Evolutionary conservation across 2,329 filamentous ascomycete species (phyloP).

Genomic region (Cladosporium sp.): DNA sequence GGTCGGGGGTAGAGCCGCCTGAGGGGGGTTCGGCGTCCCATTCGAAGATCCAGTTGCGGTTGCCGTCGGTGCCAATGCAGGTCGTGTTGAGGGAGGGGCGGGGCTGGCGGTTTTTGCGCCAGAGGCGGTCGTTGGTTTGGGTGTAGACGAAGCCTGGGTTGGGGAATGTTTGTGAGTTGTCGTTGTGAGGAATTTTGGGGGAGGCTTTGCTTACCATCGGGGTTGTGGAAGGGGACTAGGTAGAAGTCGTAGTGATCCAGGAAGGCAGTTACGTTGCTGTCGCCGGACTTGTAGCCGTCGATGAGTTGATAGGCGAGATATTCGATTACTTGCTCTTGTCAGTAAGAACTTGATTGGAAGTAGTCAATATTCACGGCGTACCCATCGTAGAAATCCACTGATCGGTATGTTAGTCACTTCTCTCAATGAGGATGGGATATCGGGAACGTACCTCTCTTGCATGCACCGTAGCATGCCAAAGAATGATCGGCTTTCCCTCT

Average conservation of each 20-base stretch:
- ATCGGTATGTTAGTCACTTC: neutral
- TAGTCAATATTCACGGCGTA: slow-evolving; percentile 23
- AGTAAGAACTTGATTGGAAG: slow-evolving; percentile 26
- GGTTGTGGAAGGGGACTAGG: slow-evolving; percentile 63
- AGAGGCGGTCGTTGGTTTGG: slow-evolving; percentile 58
- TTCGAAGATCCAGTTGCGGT: slow-evolving; percentile 58
- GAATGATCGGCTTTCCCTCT: slow-evolving; percentile 49
- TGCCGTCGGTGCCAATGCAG: slow-evolving; percentile 55
- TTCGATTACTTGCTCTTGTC: slow-evolving; percentile 41
- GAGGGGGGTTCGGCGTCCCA: slow-evolving; percentile 47
- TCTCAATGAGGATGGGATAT: neutral
- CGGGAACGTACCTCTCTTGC: slow-evolving; percentile 46
- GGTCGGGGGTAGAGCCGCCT: slow-evolving; percentile 51
- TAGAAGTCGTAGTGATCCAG: slow-evolving; percentile 67
- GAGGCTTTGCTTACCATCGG: slow-evolving; percentile 44
- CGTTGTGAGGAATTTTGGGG: slow-evolving; percentile 22
- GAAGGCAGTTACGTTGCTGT: slow-evolving; percentile 44
- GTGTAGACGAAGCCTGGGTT: slow-evolving; percentile 55
- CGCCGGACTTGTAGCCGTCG: slow-evolving; percentile 43
- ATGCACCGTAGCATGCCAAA: slow-evolving; percentile 59
- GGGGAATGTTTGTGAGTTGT: slow-evolving; percentile 28
- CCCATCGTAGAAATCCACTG: slow-evolving; percentile 59
- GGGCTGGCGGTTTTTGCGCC: slow-evolving; percentile 61
- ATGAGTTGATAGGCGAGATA: slow-evolving; percentile 55
- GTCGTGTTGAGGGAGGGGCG: slow-evolving; percentile 36